A percentile compares a stretch with the other conserved stretches of the same genome.
phyloP scores from a whole-genome alignment of 2,329 filamentous ascomycete species.

The Colletotrichum nymphaeae region DNA sequence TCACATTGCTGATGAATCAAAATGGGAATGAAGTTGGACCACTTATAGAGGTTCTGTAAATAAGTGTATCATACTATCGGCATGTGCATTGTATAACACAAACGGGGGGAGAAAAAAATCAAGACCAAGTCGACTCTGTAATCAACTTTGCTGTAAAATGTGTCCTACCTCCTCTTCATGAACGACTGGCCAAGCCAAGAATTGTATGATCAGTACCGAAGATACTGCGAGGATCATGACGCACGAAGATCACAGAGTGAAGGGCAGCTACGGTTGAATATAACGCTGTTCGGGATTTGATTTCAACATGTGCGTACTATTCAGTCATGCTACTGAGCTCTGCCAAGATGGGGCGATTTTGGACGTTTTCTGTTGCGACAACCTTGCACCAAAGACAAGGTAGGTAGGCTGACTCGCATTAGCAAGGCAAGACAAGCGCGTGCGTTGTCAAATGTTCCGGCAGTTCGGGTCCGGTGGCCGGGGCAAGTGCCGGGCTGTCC shows the following conservation, averaged over 20 bases:
- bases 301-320: neutral
- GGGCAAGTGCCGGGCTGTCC: neutral
- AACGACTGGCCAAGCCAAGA: neutral
- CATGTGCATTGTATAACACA: slow-evolving; percentile 33
- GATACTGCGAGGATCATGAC: neutral
- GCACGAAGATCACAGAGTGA: neutral
- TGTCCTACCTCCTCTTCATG: neutral
- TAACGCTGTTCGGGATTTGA: no score
- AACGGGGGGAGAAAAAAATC: neutral
- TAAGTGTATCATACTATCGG: slow-evolving; percentile 34
- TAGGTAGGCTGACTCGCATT: neutral
- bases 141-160: neutral
- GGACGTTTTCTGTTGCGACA: neutral
- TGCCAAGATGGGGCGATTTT: neutral
- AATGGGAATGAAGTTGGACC: neutral
- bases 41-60: slow-evolving; percentile 27
- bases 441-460: slow-evolving; percentile 2
- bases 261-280: neutral
- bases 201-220: neutral
- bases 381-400: neutral
- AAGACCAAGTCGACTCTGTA: slow-evolving; percentile 19
- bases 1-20: neutral
- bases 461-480: slow-evolving; percentile 1
- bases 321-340: neutral
- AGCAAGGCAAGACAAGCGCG: slow-evolving; percentile 4